phyloP scores from a whole-genome alignment of 202 grass and related monocot genomes.

The Schoenoplectus tabernaemontani region DNA sequence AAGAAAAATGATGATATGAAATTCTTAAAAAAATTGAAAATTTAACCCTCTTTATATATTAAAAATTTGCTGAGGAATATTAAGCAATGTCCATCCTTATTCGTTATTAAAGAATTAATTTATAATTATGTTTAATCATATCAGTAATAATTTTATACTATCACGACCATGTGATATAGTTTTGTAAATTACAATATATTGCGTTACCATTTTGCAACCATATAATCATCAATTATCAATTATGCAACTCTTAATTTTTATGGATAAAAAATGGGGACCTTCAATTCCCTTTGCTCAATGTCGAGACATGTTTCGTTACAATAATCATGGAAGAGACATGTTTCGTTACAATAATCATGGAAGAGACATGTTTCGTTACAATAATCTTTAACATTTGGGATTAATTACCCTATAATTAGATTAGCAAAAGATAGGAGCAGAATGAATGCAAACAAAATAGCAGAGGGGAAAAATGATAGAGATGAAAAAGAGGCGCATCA shows the following conservation, averaged over 20 bases:
- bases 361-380: no score
- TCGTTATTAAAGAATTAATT: no score
- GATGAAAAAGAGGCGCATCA: conserved; percentile 1
- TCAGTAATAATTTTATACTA: not conserved
- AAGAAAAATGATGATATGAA: no score
- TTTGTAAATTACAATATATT: not conserved
- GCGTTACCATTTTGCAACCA: not conserved
- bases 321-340: no score
- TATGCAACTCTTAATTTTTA: not conserved
- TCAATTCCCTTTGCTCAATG: not conserved
- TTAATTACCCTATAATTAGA: conserved; percentile 8
- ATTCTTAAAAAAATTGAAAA: no score
- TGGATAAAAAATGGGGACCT: not conserved
- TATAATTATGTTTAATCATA: no score
- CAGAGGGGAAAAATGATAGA: not conserved
- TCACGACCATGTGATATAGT: not conserved
- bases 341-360: no score
- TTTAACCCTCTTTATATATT: no score
- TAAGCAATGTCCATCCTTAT: no score
- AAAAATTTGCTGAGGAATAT: no score
- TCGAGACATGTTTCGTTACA: not conserved
- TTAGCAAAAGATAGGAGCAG: conserved; percentile 12
- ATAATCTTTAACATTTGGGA: not conserved
- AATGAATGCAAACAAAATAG: conserved; percentile 9
- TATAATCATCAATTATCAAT: not conserved